Evolutionary conservation across 75 land plant species (phyloP).

Genomic region (Pinus albicaulis): DNA sequence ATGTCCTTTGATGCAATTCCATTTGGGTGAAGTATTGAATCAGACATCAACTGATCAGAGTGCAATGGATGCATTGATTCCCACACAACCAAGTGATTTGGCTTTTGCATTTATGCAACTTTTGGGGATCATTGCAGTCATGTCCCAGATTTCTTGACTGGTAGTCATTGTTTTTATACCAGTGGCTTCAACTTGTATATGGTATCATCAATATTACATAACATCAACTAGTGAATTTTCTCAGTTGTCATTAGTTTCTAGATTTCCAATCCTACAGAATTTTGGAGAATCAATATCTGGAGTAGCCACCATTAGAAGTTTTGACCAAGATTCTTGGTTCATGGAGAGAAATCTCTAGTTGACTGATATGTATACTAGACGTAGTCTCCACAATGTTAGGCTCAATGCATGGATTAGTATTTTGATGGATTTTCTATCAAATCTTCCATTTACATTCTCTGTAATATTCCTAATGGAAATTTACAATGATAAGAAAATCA

Average conservation of each 20-base stretch:
- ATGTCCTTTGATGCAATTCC: constrained; percentile 99
- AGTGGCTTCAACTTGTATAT: constrained; percentile 10
- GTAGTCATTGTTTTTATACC: constrained; percentile 33
- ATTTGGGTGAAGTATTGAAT: constrained; percentile 78
- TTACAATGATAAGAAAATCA: too few species aligned
- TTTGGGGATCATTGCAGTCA: constrained; percentile 25
- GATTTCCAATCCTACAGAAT: constrained; percentile 68
- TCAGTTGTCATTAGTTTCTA: constrained; percentile 44
- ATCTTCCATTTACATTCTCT: constrained; percentile 58
- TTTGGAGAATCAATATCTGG: constrained; percentile 74
- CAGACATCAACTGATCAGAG: too few species aligned
- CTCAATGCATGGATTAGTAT: constrained; percentile 85
- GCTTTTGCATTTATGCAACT: constrained; percentile 10
- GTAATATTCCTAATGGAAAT: constrained; percentile 67
- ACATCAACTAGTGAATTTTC: constrained; percentile 61
- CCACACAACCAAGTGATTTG: too few species aligned
- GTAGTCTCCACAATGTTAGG: constrained; percentile 53
- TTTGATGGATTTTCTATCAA: constrained; percentile 66
- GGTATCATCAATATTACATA: constrained; percentile 67
- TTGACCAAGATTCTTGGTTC: constrained; percentile 61
- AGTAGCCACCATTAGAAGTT: constrained; percentile 62
- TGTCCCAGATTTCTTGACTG: constrained; percentile 30
- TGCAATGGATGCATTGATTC: too few species aligned
- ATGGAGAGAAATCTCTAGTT: constrained; percentile 39
- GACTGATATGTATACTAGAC: constrained; percentile 52